Percentiles rank a stretch among this genome's conserved stretches.
Conservation (phyloP, 495 filamentous ascomycete genomes). For the Tuber brumale region DNA sequence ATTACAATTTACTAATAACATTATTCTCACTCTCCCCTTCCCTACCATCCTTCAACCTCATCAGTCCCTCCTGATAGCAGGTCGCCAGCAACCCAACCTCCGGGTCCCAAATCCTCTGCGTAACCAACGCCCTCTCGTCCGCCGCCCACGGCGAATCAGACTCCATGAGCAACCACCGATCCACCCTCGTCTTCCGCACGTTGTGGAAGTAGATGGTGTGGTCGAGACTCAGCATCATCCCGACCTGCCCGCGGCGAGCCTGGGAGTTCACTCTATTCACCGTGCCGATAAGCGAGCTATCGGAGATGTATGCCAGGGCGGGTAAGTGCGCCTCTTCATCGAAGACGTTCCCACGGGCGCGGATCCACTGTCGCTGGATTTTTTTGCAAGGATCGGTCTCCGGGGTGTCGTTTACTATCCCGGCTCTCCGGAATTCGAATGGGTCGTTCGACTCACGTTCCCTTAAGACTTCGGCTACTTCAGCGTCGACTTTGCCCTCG, state of each 20-base stretch:
- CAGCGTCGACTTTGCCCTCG: conserved; percentile 6
- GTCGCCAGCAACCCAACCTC: conserved; percentile 79
- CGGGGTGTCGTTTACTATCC: conserved; percentile 46
- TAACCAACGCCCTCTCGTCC: conserved; percentile 78
- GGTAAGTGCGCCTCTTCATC: conserved; percentile 68
- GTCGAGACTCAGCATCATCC: conserved; percentile 96
- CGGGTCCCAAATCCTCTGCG: conserved; percentile 77
- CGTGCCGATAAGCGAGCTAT: conserved; percentile 89
- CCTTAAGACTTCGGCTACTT: conserved; percentile 9
- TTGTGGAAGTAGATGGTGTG: conserved; percentile 94
- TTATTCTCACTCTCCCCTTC: conserved; percentile 23
- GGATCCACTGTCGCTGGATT: conserved; percentile 65
- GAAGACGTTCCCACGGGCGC: conserved; percentile 66
- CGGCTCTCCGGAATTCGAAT: conserved; percentile 54
- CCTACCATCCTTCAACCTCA: conserved; percentile 48
- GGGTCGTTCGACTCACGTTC: conserved; percentile 44
- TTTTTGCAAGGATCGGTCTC: conserved; percentile 55
- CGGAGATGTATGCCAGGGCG: conserved; percentile 86
- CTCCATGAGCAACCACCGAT: conserved; percentile 92
- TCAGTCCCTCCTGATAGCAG: conserved; percentile 70
- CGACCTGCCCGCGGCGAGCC: conserved; percentile 51
- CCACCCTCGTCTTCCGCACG: conserved; percentile 67
- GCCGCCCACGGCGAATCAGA: conserved; percentile 92
- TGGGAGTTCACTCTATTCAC: conserved; percentile 50
- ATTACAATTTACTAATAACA: conserved; percentile 12